Conservation (phyloP, 2,329 filamentous ascomycete genomes). For the Fusarium buxicola region DNA sequence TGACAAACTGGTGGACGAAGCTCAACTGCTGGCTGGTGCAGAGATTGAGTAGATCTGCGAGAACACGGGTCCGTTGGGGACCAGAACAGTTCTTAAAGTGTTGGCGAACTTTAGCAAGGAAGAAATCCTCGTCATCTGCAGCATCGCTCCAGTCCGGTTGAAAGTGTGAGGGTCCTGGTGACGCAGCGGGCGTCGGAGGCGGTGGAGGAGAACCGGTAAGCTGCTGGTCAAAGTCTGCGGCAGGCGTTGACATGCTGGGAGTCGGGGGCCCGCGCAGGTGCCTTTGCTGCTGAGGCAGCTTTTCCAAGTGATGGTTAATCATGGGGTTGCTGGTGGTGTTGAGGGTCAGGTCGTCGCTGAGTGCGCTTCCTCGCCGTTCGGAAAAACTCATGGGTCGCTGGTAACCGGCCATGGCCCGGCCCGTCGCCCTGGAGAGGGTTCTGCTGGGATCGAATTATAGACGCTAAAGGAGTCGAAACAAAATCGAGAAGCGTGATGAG, state of each 20-base stretch:
- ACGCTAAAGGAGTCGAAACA: constrained; percentile 13
- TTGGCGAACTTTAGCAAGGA: constrained; percentile 80
- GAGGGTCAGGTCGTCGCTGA: constrained; percentile 68
- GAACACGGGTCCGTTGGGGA: constrained; percentile 80
- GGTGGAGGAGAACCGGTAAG: constrained; percentile 71
- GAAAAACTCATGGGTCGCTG: constrained; percentile 68
- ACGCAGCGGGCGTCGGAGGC: constrained; percentile 74
- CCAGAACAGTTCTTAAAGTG: constrained; percentile 84
- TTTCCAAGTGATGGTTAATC: constrained; percentile 63
- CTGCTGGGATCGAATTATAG: constrained; percentile 13
- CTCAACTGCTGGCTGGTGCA: constrained; percentile 96
- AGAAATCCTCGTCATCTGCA: constrained; percentile 84
- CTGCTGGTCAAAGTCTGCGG: constrained; percentile 71
- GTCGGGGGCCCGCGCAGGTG: constrained; percentile 70
- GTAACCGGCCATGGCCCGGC: constrained; percentile 51
- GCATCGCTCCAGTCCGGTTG: constrained; percentile 81
- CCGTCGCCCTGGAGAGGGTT: constrained; percentile 30
- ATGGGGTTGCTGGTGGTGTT: constrained; percentile 60
- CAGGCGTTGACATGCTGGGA: constrained; percentile 74
- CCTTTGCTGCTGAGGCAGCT: constrained; percentile 55
- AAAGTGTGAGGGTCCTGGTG: constrained; percentile 70
- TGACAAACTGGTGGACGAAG: constrained; percentile 96
- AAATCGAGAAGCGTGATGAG: constrained; percentile 28
- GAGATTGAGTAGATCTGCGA: constrained; percentile 90
- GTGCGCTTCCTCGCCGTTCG: constrained; percentile 68